Evolutionary conservation across 306 rosid genomes (phyloP), one percentile per base, ranked within the genome.

Genomic region (Lathyrus tuberosus): DNA sequence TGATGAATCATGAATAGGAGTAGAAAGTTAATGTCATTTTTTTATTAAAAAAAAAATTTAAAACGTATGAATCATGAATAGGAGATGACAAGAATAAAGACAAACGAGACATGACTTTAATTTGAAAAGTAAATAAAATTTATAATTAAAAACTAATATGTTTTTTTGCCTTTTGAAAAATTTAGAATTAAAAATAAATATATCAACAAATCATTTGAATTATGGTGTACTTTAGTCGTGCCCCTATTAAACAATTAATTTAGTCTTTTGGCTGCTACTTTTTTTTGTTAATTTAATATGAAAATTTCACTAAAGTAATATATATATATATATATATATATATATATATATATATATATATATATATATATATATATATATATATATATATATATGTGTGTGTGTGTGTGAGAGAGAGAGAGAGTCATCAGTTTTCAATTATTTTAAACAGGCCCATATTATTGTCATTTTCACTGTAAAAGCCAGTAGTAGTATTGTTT

Each of bases 391-490:
- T n/a, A n/a, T n/a, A n/a, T n/a, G n/a, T n/a, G n/a, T n/a, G n/a
- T n/a, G n/a, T n/a, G n/a, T n/a, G n/a, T n/a, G n/a, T n/a, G n/a
- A n/a, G n/a, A n/a, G n/a, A n/a, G n/a, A n/a, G 28, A 24, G 2
- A 24, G 3, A 24, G 28, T 24, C 28, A 24, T 10, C 31, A 4
- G 42, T 43, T 11, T 46, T 11, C 12, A 12, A 16, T 9, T 44
- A 13, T 60, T 35, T 35, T 60, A 33, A 43, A 43, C 12, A 43
- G 16, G 15, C 16, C 48, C 31, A 52, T 62, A 74, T 24, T 71
- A 79, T 76, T 43, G 47, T 79, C 71, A 24, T 10, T 44, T 46
- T 37, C 57, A 58, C 70, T 62, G 76, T 72, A 35, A 60, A 37
- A 62, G 58, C 31, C 18, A 20, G 35, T 35, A n/a, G 1, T 40